These are phyloP conservation scores for Priceomyces fermenticarens DNA, from an alignment of 805 yeast genomes.

Conservation along the genomic window DNA sequence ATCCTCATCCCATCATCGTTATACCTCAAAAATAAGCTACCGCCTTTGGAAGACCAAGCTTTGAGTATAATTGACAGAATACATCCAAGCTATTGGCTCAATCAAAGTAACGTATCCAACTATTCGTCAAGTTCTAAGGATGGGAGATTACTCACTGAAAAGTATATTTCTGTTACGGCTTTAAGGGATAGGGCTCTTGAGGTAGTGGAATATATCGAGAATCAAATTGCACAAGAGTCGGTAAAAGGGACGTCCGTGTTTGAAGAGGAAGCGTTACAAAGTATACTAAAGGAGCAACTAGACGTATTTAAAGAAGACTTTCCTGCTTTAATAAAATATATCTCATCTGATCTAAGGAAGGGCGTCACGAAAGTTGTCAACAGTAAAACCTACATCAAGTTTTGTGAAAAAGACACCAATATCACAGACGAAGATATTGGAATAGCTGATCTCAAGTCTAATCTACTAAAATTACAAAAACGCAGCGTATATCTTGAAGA, in stretches of 20 bases:
- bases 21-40: conserved; percentile 5
- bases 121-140: background rate
- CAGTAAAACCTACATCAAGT: conserved; percentile 18
- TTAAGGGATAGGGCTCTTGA: conserved; percentile 11
- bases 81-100: conserved; percentile 11
- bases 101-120: conserved; percentile 9
- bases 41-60: conserved; percentile 3
- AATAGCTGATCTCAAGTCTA: conserved; percentile 24
- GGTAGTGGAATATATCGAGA: conserved; percentile 3
- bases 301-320: conserved; percentile 22
- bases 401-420: conserved; percentile 5
- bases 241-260: conserved; percentile 14
- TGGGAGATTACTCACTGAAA: conserved; percentile 12
- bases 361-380: conserved; percentile 10
- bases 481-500: conserved; percentile 17
- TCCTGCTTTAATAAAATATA: conserved; percentile 22
- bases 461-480: conserved; percentile 15
- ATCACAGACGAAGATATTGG: conserved; percentile 30
- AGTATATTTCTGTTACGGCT: conserved; percentile 20
- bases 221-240: conserved; percentile 9
- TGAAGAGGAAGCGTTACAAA: conserved; percentile 10
- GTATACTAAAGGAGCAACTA: conserved; percentile 7
- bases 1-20: conserved; percentile 17
- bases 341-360: conserved; percentile 22
- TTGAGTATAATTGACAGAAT: conserved; percentile 7